Evolutionary conservation across 176 grass and related monocot genomes (phyloP).

Genomic region (Eleusine coracana): DNA sequence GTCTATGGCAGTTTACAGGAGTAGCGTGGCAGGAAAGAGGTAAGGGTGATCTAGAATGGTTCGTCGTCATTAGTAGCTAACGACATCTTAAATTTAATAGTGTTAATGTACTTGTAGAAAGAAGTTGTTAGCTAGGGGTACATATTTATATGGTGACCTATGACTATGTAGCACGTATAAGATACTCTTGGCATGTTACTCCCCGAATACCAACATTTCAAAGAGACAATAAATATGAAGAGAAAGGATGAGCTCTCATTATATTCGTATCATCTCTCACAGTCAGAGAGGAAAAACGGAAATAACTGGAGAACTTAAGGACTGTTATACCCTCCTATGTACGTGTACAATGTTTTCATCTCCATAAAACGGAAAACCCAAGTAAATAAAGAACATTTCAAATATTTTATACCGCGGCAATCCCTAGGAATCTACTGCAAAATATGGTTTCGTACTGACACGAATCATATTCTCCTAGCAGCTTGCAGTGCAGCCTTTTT

Average conservation of each 20-base stretch:
- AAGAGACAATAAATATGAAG: not conserved
- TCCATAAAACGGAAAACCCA: not conserved
- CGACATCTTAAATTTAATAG: conserved; percentile 26
- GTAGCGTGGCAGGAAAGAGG: conserved; percentile 38
- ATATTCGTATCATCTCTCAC: not conserved
- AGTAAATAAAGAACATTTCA: not conserved
- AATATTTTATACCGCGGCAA: not conserved
- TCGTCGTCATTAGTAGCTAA: conserved; percentile 37
- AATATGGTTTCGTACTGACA: not conserved
- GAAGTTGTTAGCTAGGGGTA: conserved; percentile 11
- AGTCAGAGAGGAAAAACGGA: not conserved
- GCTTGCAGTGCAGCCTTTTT: not conserved
- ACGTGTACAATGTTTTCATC: not conserved
- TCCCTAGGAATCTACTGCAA: not conserved
- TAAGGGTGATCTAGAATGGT: conserved; percentile 35
- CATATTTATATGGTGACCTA: conserved; percentile 21
- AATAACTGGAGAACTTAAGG: not conserved
- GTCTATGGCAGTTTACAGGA: conserved; percentile 26
- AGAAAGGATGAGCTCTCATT: not conserved
- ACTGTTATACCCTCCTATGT: not conserved
- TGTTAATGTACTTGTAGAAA: conserved; percentile 20
- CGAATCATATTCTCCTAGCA: conserved; percentile 32
- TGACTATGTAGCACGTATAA: not conserved
- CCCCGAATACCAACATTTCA: conserved; percentile 41
- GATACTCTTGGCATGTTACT: conserved; percentile 31